Percentiles rank a stretch among this genome's conserved stretches.
These are phyloP conservation scores for Trametes gibbosa DNA, from an alignment of 768 basidiomycete genomes.

Conservation along the genomic window DNA sequence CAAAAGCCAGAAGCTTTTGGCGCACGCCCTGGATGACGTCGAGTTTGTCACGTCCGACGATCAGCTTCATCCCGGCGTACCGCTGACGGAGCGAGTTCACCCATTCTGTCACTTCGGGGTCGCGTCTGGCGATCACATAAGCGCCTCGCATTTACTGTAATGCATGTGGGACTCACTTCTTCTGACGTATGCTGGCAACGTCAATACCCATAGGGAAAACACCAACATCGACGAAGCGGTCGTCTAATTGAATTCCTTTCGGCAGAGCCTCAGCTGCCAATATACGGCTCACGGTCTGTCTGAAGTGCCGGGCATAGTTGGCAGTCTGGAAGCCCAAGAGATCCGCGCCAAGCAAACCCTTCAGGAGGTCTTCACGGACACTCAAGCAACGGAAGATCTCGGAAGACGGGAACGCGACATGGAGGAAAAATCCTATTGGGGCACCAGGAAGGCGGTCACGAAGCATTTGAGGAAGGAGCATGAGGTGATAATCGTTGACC, in stretches of 20 bases:
- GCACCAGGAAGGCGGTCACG: conserved; percentile 63
- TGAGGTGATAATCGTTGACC: conserved; percentile 96
- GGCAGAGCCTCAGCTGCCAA: conserved; percentile 78
- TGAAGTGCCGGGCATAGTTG: conserved; percentile 79
- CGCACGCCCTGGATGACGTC: conserved; percentile 85
- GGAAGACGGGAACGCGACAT: conserved; percentile 92
- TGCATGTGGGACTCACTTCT: conserved; percentile 45
- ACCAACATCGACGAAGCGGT: conserved; percentile 78
- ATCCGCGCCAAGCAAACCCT: conserved; percentile 91
- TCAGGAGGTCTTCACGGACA: conserved; percentile 70
- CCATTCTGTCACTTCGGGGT: conserved; percentile 83
- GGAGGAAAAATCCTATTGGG: conserved; percentile 91
- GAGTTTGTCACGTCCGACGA: conserved; percentile 86
- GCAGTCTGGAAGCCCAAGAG: conserved; percentile 91
- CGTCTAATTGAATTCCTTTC: conserved; percentile 72
- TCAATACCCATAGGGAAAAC: conserved; percentile 94
- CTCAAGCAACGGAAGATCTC: conserved; percentile 94
- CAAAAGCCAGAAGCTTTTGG: conserved; percentile 83
- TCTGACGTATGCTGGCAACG: conserved; percentile 60
- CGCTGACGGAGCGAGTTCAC: conserved; percentile 74
- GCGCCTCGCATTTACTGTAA: neutral
- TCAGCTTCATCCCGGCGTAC: conserved; percentile 81
- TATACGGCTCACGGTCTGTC: conserved; percentile 82
- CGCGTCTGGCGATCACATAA: conserved; percentile 41
- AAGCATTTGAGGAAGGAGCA: conserved; percentile 86